phyloP scores from a whole-genome alignment of 305 asterid genomes.

The Salvia sclarea region DNA sequence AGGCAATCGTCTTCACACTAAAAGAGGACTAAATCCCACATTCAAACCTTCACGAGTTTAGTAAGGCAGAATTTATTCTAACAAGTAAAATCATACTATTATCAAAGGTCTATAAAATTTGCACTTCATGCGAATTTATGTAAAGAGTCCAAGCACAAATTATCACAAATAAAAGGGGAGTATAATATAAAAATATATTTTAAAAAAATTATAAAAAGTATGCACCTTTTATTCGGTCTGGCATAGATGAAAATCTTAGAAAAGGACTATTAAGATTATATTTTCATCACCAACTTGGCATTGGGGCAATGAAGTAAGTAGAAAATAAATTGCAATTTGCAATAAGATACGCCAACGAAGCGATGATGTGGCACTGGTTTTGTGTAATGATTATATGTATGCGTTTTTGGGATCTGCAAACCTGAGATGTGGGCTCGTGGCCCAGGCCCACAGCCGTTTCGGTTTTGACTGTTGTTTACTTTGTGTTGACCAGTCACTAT shows the following conservation, averaged over 20 bases:
- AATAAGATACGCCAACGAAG: slow-evolving; percentile 2
- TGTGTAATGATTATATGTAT: slow-evolving; percentile 31
- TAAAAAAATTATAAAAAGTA: too few species aligned
- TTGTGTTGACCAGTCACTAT: slow-evolving; percentile 45
- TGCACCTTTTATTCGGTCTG: not conserved
- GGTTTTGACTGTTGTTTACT: slow-evolving; percentile 35
- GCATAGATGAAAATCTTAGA: not conserved
- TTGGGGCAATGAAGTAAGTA: slow-evolving; percentile 7
- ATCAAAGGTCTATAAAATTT: not conserved
- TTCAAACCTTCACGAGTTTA: not conserved
- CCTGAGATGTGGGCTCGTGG: not conserved
- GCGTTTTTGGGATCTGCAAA: slow-evolving; percentile 30
- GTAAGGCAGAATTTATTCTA: not conserved
- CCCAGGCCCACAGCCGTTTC: slow-evolving; percentile 20
- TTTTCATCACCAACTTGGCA: not conserved
- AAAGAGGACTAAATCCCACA: not conserved
- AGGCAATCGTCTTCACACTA: not conserved
- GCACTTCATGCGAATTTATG: not conserved
- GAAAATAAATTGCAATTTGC: not conserved
- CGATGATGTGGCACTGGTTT: slow-evolving; percentile 27
- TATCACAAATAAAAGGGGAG: not conserved
- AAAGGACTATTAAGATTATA: not conserved
- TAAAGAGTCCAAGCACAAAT: not conserved
- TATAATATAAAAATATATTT: not conserved
- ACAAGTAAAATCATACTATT: not conserved